Base-by-base conservation (phyloP, 1,284 basidiomycete species). In the Naganishia liquefaciens region DNA sequence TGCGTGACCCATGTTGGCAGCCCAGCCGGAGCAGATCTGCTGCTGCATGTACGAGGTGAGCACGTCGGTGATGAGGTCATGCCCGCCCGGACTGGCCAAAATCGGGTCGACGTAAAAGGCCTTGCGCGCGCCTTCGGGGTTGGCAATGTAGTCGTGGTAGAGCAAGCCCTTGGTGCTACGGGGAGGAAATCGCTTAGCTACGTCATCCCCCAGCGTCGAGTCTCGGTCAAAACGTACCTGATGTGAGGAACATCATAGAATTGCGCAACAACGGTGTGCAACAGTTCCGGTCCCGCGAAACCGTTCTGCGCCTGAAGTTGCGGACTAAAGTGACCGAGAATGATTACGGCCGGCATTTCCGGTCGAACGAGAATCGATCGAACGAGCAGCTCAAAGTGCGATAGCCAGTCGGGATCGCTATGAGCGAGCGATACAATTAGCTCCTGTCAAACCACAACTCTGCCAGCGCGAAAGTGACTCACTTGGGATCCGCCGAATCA, bases 221-320 rank as follows among this genome's bases (percentile, higher is more conserved):
- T 63, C 52, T 27, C 23, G 42, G 49, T 21, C 21, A n/a, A 23
- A 39, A 70, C 80, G 53, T 39, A 85, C 86, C 84, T 86, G 72
- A 97, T 81, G 76, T 96, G 90, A 0, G 93, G 92, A 33, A 96
- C 85, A 74, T 97, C 93, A 80, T 97, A 97, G 80, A 93, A 96
- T 75, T 94, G 91, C 0, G 93, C 90, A 3, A 96, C 91, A 60
- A 89, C 81, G 69, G 84, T 87, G 77, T 97, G 93, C 81, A 86
- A 86, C 70, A 91, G 85, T 73, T 95, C 93, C 1, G 91, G 89
- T 2, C 93, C 92, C 5, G 86, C 85, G 74, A 90, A 94, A 1
- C 92, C 92, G 72, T 90, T 82, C 44, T 85, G 81, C 57, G 84
- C 81, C 73, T 93, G 89, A 2, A 88, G 75, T 73, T 97, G 91